Evolutionary conservation across 2,329 filamentous ascomycete species (phyloP).

Genomic region (Neurospora sp.): DNA sequence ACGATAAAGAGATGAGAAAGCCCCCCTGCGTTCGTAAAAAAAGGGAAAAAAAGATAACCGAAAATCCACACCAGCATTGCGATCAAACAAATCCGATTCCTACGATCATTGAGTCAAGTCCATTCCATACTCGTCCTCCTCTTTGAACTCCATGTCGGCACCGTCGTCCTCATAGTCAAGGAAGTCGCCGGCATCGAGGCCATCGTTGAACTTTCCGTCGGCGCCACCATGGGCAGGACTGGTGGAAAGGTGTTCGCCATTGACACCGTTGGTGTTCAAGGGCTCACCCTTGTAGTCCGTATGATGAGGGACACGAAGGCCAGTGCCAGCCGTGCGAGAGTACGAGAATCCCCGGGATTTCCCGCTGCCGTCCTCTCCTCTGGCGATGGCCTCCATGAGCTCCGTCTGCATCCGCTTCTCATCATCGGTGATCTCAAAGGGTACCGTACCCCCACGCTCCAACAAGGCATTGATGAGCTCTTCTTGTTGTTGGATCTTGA

Average conservation of each 20-base stretch:
- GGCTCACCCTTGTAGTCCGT: constrained; percentile 85
- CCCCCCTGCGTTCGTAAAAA: neutral
- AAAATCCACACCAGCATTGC: neutral
- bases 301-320: constrained; percentile 83
- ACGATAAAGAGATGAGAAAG: constrained; percentile 6
- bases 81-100: neutral
- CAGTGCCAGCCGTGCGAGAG: constrained; percentile 71
- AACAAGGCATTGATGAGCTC: constrained; percentile 69
- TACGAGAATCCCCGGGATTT: constrained; percentile 55
- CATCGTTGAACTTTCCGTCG: constrained; percentile 32
- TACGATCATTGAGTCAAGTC: constrained; percentile 42
- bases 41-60: neutral
- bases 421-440: constrained; percentile 79
- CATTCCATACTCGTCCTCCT: constrained; percentile 91
- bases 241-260: constrained; percentile 35
- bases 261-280: constrained; percentile 38
- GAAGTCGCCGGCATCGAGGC: constrained; percentile 45
- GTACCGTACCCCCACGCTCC: constrained; percentile 64
- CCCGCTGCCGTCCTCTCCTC: constrained; percentile 56
- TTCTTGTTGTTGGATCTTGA: constrained; percentile 82
- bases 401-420: constrained; percentile 94
- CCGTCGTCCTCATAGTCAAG: constrained; percentile 65
- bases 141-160: constrained; percentile 73
- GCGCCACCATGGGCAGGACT: constrained; percentile 39
- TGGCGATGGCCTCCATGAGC: constrained; percentile 75